These are phyloP conservation scores for Scenedesmus sp. DNA, from an alignment of 163 green algal genomes.

Conservation along the genomic window DNA sequence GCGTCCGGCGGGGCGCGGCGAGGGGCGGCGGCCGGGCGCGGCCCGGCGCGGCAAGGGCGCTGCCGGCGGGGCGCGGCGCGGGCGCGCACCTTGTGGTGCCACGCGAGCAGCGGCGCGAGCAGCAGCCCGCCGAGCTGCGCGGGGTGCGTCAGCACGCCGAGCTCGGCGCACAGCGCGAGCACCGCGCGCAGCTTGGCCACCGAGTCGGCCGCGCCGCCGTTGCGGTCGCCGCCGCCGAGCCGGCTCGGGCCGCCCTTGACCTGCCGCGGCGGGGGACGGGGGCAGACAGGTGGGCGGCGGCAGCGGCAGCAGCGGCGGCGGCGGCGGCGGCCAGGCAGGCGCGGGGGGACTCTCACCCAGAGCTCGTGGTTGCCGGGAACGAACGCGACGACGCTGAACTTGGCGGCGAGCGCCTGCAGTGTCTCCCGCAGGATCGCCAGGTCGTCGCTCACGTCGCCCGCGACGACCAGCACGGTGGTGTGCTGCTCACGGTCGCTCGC, in stretches of 20 bases:
- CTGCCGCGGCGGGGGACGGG: neutral
- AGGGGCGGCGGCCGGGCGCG: too few relatives aligned
- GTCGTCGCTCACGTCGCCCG: slow-evolving; percentile 76
- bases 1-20: too few relatives aligned
- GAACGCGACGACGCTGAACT: slow-evolving; percentile 78
- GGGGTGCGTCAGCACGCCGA: slow-evolving; percentile 67
- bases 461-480: slow-evolving; percentile 56
- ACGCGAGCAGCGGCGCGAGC: slow-evolving; percentile 72
- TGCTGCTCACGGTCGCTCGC: neutral
- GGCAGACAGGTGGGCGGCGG: neutral
- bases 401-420: slow-evolving; percentile 33
- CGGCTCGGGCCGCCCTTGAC: neutral
- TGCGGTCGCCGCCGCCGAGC: neutral
- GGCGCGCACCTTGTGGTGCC: slow-evolving; percentile 58
- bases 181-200: slow-evolving; percentile 69
- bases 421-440: slow-evolving; percentile 49
- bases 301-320: neutral
- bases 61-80: too few relatives aligned
- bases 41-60: too few relatives aligned
- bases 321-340: too few relatives aligned
- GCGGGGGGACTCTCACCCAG: too few relatives aligned
- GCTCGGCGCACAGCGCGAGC: slow-evolving; percentile 59
- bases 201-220: slow-evolving; percentile 52
- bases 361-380: slow-evolving; percentile 80
- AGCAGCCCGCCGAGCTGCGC: slow-evolving; percentile 60